Base-by-base conservation (phyloP, 129 eudicot genomes). In the Erigeron canadensis region DNA sequence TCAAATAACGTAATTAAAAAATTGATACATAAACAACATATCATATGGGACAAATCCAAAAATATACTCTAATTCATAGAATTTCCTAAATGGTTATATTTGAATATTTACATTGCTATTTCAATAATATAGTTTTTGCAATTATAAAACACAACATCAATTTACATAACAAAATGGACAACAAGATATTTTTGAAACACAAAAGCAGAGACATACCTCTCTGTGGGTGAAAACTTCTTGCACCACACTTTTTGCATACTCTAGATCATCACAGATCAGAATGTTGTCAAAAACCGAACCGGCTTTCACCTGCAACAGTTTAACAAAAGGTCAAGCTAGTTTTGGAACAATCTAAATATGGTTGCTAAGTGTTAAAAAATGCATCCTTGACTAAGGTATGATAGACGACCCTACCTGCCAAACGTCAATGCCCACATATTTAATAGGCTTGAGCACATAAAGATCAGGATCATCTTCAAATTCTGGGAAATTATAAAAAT, bases 381-480 rank as follows among this genome's bases (percentile, higher is more conserved):
- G 8, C 67, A 39, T 53, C 44, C 13, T 58, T 50, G 28, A 67
- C 60, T 55, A 22, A 73, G 77, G 37, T 54, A 77, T 19, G n/a
- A 65, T 53, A 72, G 45, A 39, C 57, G 50, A 51, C 61, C 69
- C 23, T 78, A 90, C 99, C 97, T 95, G 99, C 99, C 99, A 95
- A 64, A 95, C 91, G 79, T 95, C 99, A 21, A 95, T 86, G 16
- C 99, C 99, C 37, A 95, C 94, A 78, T 95, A 90, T 63, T 88
- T 90, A 61, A 90, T 88, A 38, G 99, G 95, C 81, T 86, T 95
- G 61, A 95, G 81, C 57, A 95, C 99, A 79, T 95, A 95, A 46
- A 95, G 86, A 70, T 95, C 99, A 61, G 99, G 99, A 65, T 95
- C 99, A 73, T 95, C 99, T 88, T 95, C 99, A 71, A 95, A 95